phyloP scores from a whole-genome alignment of 805 yeast species.

The Schwanniomyces vanrijiae region DNA sequence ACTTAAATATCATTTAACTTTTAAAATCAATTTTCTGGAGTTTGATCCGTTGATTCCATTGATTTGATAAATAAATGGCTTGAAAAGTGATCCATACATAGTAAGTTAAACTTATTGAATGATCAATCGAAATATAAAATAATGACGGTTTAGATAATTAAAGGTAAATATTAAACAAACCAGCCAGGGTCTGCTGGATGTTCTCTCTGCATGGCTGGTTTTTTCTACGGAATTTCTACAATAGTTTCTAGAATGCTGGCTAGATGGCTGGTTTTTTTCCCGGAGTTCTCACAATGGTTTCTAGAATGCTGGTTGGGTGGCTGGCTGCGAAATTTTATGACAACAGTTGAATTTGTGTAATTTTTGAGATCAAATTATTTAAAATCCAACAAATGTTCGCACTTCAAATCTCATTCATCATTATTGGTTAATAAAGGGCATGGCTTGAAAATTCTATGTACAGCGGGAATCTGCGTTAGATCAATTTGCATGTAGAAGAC shows the following conservation, averaged over 20 bases:
- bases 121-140: not conserved
- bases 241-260: not conserved
- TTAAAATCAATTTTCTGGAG: not conserved
- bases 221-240: not conserved
- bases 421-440: too few species aligned
- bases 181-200: not conserved
- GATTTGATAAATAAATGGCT: not conserved
- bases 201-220: not conserved
- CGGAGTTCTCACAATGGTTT: not conserved
- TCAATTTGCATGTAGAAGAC: too few species aligned
- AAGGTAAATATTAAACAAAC: not conserved
- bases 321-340: constrained; percentile 8
- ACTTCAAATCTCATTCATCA: too few species aligned
- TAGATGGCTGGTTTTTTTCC: not conserved
- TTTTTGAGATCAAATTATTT: too few species aligned
- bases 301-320: constrained; percentile 3
- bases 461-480: too few species aligned
- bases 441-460: too few species aligned
- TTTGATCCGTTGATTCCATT: not conserved
- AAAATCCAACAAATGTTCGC: too few species aligned
- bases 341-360: not conserved
- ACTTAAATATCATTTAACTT: not conserved
- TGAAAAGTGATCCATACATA: not conserved
- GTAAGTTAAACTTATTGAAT: not conserved
- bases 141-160: not conserved